Conservation (phyloP, 2,329 filamentous ascomycete species). For the Podosphaera xanthii region DNA sequence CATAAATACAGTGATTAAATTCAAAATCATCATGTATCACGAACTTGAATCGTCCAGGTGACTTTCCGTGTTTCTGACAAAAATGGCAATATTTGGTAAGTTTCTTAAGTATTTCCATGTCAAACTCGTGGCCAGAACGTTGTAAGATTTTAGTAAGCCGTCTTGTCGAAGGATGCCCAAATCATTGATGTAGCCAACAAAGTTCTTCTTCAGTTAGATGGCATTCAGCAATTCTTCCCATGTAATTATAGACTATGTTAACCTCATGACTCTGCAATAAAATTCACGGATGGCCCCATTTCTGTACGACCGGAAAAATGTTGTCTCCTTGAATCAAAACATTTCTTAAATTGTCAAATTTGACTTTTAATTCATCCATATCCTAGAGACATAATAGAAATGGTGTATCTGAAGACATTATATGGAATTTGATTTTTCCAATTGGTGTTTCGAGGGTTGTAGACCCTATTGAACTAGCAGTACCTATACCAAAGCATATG, state of each 20-base stretch:
- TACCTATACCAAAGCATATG: background rate
- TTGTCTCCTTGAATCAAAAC: too few species aligned
- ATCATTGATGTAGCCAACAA: background rate
- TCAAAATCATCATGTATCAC: background rate
- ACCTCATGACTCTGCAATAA: too few species aligned
- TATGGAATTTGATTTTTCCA: background rate
- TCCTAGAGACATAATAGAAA: too few species aligned
- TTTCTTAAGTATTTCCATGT: background rate
- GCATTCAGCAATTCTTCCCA: background rate
- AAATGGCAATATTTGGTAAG: background rate
- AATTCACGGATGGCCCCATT: background rate
- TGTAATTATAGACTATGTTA: too few species aligned
- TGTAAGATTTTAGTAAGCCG: background rate
- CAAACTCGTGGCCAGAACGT: background rate
- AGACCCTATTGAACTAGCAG: background rate
- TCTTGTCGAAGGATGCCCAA: background rate
- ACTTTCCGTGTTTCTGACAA: background rate
- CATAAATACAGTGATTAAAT: constrained; percentile 2
- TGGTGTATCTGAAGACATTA: background rate
- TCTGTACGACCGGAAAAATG: too few species aligned
- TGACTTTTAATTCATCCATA: too few species aligned
- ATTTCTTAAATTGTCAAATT: too few species aligned
- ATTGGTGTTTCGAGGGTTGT: background rate
- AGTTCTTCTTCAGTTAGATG: constrained; percentile 1
- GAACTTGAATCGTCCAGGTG: background rate